A percentile compares a stretch with the other conserved stretches of the same genome.
Evolutionary conservation across 345 rosid species (phyloP).

Genomic region (Eutrema japonicum): DNA sequence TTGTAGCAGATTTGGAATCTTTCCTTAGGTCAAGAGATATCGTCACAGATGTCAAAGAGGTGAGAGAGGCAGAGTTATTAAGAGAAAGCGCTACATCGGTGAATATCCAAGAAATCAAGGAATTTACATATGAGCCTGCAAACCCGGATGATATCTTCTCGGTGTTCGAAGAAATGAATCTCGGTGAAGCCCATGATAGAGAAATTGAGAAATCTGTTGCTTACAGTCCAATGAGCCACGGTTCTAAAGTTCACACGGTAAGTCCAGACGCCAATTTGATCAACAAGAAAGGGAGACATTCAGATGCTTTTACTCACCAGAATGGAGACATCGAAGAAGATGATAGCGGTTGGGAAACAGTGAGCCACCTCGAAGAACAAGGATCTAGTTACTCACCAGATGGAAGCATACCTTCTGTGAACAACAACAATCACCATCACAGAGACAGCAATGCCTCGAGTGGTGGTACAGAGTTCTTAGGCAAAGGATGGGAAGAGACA

Average conservation of each 20-base stretch:
- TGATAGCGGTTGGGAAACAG: constrained; percentile 99
- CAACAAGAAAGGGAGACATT: constrained; percentile 49
- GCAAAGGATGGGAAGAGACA: constrained; percentile 58
- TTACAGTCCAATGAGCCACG: constrained; percentile 54
- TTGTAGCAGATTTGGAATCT: constrained; percentile 66
- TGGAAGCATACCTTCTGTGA: constrained; percentile 69
- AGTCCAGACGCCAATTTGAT: constrained; percentile 54
- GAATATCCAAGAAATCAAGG: constrained; percentile 61
- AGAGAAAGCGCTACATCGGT: constrained; percentile 63
- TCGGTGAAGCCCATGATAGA: constrained; percentile 48
- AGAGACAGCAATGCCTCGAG: constrained; percentile 63
- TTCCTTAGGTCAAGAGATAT: constrained; percentile 55
- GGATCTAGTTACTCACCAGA: constrained; percentile 85
- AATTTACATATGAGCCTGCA: constrained; percentile 70
- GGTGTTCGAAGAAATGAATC: constrained; percentile 67
- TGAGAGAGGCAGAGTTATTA: constrained; percentile 53
- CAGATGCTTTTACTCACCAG: constrained; percentile 48
- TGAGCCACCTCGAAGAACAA: constrained; percentile 88
- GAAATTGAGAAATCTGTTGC: constrained; percentile 48
- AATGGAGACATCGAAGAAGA: constrained; percentile 71
- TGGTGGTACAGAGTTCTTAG: constrained; percentile 63
- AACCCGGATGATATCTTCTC: constrained; percentile 75
- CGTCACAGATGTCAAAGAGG: constrained; percentile 42
- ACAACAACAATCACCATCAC: constrained; percentile 46
- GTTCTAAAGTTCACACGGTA: constrained; percentile 48